A percentile compares a stretch with the other conserved stretches of the same genome.
These are phyloP conservation scores for Acanthamoeba royreba DNA, from an alignment of 208 protist genomes.

Conservation along the genomic window DNA sequence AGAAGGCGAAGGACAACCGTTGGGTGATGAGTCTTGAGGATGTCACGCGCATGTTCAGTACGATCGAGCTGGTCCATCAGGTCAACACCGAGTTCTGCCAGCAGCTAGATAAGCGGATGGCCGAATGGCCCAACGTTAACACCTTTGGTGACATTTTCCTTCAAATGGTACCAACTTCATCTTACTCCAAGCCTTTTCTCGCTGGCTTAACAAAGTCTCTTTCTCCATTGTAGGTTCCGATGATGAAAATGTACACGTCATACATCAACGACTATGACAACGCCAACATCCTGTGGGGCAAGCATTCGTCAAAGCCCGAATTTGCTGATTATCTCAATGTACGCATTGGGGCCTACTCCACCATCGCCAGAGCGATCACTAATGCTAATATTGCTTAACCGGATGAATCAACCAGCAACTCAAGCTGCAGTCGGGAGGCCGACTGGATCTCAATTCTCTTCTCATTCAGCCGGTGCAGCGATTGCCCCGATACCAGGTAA, in stretches of 20 bases:
- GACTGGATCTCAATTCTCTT: neutral
- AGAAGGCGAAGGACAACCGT: neutral
- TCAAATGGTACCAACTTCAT: neutral
- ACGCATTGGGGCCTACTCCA: neutral
- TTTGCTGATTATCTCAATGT: constrained; percentile 2
- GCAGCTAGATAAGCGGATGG: neutral
- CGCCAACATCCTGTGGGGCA: neutral
- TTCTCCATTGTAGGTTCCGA: neutral
- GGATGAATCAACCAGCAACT: neutral
- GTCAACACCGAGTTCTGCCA: neutral
- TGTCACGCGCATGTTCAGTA: neutral
- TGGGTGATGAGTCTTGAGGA: neutral
- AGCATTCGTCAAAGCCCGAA: neutral
- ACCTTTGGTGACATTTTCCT: constrained; percentile 41
- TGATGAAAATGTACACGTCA: constrained; percentile 38
- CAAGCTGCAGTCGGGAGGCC: neutral
- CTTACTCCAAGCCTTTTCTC: neutral
- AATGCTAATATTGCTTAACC: neutral
- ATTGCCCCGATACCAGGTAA: constrained; percentile 23
- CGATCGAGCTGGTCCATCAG: constrained; percentile 4
- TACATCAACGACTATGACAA: constrained; percentile 27
- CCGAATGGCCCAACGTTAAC: constrained; percentile 25
- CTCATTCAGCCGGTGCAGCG: constrained; percentile 25
- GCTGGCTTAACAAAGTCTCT: neutral
- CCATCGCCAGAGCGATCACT: too few relatives aligned